Evolutionary conservation across 192 early-diverging fungal genomes (phyloP).

Genomic region (Cladochytrium replicatum): DNA sequence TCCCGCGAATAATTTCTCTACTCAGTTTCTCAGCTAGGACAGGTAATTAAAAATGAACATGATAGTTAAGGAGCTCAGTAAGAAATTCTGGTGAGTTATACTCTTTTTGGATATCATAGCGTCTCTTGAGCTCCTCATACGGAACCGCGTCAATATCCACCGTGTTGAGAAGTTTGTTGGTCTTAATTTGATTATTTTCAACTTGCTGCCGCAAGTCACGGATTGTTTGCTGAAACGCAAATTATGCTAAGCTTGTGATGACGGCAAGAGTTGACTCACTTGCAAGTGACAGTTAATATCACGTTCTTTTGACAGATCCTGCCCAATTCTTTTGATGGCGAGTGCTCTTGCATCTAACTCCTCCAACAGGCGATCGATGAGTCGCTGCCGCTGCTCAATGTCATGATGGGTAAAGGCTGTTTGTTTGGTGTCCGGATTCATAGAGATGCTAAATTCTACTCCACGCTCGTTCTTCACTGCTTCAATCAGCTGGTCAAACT

Average conservation of each 20-base stretch:
- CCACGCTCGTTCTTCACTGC: background rate
- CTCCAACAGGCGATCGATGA: slow-evolving; percentile 31
- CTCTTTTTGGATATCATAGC: slow-evolving; percentile 16
- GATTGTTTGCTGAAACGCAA: slow-evolving; percentile 12
- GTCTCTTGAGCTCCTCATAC: slow-evolving; percentile 18
- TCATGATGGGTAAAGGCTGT: slow-evolving; percentile 17
- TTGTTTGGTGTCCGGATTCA: no score
- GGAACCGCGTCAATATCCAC: slow-evolving; percentile 32
- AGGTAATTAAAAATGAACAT: background rate
- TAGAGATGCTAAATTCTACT: no score
- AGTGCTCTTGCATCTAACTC: slow-evolving; percentile 26
- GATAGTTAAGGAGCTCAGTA: background rate
- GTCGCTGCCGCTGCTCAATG: slow-evolving; percentile 25
- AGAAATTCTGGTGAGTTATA: background rate
- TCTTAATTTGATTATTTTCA: slow-evolving; percentile 15
- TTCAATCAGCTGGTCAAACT: background rate
- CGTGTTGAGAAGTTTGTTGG: slow-evolving; percentile 21
- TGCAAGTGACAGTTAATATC: slow-evolving; percentile 21
- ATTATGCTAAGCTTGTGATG: background rate
- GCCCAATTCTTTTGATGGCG: slow-evolving; percentile 33
- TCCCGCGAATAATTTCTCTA: background rate
- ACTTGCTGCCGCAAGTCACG: slow-evolving; percentile 15
- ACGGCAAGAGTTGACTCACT: background rate
- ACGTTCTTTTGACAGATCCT: slow-evolving; percentile 21
- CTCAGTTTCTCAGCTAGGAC: slow-evolving; percentile 26